Percentiles rank a stretch among this genome's conserved stretches.
phyloP scores from a whole-genome alignment of 805 yeast genomes.

The Yamadazyma sp. region DNA sequence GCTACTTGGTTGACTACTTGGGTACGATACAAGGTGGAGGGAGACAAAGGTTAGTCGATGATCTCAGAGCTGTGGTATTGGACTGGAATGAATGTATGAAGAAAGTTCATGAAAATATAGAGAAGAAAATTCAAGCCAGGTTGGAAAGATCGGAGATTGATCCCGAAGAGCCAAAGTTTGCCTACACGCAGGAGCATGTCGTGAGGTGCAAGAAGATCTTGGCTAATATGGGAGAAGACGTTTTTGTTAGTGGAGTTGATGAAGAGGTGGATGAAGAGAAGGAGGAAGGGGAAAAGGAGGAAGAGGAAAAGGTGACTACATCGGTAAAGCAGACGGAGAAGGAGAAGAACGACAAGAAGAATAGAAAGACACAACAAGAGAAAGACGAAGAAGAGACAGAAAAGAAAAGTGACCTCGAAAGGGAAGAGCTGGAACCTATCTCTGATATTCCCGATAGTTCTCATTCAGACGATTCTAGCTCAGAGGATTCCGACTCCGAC shows the following conservation, averaged over 20 bases:
- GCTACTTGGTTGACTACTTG: slow-evolving; percentile 50
- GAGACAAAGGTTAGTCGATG: slow-evolving; percentile 52
- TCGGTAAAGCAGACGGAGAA: slow-evolving; percentile 6
- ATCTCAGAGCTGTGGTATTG: slow-evolving; percentile 45
- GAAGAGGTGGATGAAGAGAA: slow-evolving; percentile 16
- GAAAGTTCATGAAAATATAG: slow-evolving; percentile 41
- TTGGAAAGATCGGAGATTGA: slow-evolving; percentile 20
- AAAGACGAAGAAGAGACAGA: neutral
- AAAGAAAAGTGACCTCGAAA: slow-evolving; percentile 5
- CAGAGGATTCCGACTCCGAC: slow-evolving; percentile 4
- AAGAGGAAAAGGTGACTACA: too few species aligned
- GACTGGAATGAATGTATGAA: slow-evolving; percentile 57
- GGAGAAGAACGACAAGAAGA: slow-evolving; percentile 14
- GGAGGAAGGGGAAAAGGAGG: slow-evolving; percentile 15
- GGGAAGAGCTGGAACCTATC: neutral
- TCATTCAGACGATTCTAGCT: slow-evolving; percentile 2
- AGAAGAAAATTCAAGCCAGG: slow-evolving; percentile 33
- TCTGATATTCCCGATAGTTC: slow-evolving; percentile 5
- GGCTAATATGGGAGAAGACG: slow-evolving; percentile 31
- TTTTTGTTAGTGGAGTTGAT: slow-evolving; percentile 13
- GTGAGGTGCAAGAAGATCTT: slow-evolving; percentile 40
- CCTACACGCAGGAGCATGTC: slow-evolving; percentile 33
- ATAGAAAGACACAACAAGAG: slow-evolving; percentile 2
- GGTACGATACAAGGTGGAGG: slow-evolving; percentile 72
- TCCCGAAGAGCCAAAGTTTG: slow-evolving; percentile 17